Evolutionary conservation across 2,329 filamentous ascomycete genomes (phyloP).

Genomic region (Nothophoma quercina): DNA sequence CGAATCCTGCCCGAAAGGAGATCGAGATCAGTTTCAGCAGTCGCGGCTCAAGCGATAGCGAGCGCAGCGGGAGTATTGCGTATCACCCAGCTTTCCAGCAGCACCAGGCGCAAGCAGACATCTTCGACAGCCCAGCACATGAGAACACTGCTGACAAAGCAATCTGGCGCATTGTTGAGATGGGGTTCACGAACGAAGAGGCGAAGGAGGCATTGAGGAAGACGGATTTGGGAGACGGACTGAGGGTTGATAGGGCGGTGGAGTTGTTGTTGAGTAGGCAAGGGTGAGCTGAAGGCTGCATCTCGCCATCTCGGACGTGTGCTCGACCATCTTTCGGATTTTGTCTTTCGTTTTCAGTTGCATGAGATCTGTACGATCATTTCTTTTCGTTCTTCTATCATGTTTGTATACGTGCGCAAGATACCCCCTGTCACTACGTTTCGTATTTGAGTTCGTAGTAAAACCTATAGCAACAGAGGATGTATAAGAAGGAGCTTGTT

Average conservation of each 20-base stretch:
- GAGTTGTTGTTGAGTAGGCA: slow-evolving; percentile 56
- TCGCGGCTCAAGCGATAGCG: slow-evolving; percentile 7
- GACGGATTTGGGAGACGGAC: slow-evolving; percentile 67
- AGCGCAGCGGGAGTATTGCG: slow-evolving; percentile 1
- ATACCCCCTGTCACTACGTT: slow-evolving; percentile 12
- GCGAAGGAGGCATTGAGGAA: slow-evolving; percentile 65
- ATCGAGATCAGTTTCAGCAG: slow-evolving; percentile 4
- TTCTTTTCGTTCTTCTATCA: too few relatives aligned
- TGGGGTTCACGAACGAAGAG: slow-evolving; percentile 65
- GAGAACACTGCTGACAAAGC: slow-evolving; percentile 65
- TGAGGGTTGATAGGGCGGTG: slow-evolving; percentile 65
- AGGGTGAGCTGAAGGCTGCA: not conserved
- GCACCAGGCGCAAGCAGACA: slow-evolving; percentile 42
- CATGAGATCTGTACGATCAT: too few relatives aligned
- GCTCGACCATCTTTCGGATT: too few relatives aligned
- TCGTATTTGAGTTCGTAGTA: not conserved
- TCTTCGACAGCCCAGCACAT: slow-evolving; percentile 44
- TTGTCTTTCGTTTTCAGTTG: not conserved
- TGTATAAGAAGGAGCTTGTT: too few relatives aligned
- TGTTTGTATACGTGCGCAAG: slow-evolving; percentile 9
- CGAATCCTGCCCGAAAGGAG: not conserved
- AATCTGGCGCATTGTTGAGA: slow-evolving; percentile 64
- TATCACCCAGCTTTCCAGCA: slow-evolving; percentile 35
- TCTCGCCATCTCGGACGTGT: too few relatives aligned
- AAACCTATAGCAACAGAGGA: too few relatives aligned